Evolutionary conservation across 2,329 filamentous ascomycete genomes (phyloP), one percentile per base, ranked within the genome.

Genomic region (Botrytis paeoniae): DNA sequence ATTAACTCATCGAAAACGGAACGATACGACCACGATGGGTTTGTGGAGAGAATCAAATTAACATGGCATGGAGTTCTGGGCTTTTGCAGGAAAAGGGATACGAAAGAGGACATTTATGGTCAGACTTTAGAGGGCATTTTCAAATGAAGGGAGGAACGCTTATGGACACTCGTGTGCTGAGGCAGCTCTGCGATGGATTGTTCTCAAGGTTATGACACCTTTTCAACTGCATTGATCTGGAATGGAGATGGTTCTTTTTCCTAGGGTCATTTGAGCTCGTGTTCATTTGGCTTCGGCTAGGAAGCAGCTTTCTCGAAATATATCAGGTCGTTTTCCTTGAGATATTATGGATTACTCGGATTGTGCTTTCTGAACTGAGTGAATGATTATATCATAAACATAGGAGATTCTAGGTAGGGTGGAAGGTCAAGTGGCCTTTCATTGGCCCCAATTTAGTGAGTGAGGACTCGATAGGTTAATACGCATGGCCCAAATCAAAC

Each of bases 31-130:
- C 22, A 57, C 57, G 65, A 73, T 73, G 71, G 29, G 71, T 60
- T 70, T 41, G 51, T 62, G 37, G 39, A 32, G 57, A 66, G 59
- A 37, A 63, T 41, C 43, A 37, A 70, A 73, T 61, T 57, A 73
- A 73, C 65, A 70, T 73, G 71, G 65, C 71, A 73, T 73, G 71
- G 71, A 73, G 71, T 73, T 73, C 71, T 70, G 71, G 71, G 71
- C 71, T 73, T 73, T 73, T 72, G 70, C 70, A 69, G 51, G 48
- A 69, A 72, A 72, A 69, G 43, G 57, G 51, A 45, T 59, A 59
- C n/a, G 62, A 57, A 72, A 39, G 62, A 72, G 39, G 51, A 71
- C 45, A 66, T 41, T 32, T 66, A 54, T 41, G 69, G 60, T 66
- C 37, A 72, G 45, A 48, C 51, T 72, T 72, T 60, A 39, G 39